Evolutionary conservation across 805 yeast species (phyloP).

Genomic region (Metschnikowia proteae): DNA sequence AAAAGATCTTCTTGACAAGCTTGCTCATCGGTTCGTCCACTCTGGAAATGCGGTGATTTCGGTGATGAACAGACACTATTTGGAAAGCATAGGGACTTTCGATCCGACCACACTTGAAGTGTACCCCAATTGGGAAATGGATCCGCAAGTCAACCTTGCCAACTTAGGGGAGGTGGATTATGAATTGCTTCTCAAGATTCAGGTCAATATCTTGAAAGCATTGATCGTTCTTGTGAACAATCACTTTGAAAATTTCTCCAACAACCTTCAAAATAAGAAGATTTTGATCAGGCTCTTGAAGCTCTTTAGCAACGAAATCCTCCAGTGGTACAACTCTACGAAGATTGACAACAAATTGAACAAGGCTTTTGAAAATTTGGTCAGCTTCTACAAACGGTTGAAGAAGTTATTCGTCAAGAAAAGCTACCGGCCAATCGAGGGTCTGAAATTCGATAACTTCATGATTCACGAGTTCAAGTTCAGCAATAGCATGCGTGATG

Average conservation of each 20-base stretch:
- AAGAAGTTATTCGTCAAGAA: slow-evolving; percentile 69
- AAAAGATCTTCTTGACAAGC: slow-evolving; percentile 35
- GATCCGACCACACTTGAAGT: slow-evolving; percentile 15
- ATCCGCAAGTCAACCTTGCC: slow-evolving; percentile 33
- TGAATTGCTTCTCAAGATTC: slow-evolving; percentile 69
- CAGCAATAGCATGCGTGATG: slow-evolving; percentile 39
- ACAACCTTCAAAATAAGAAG: slow-evolving; percentile 57
- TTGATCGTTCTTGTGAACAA: slow-evolving; percentile 65
- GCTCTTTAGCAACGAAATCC: slow-evolving; percentile 62
- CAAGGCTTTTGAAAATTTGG: slow-evolving; percentile 36
- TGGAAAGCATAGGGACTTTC: slow-evolving; percentile 11
- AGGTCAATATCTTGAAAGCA: slow-evolving; percentile 77
- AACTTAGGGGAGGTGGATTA: slow-evolving; percentile 53
- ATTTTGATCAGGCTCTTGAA: slow-evolving; percentile 62
- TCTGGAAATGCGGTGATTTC: slow-evolving; percentile 45
- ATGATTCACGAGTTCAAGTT: slow-evolving; percentile 40
- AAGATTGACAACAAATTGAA: slow-evolving; percentile 34
- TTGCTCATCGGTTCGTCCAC: slow-evolving; percentile 39
- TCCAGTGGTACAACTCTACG: slow-evolving; percentile 44
- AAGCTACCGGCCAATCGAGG: slow-evolving; percentile 57
- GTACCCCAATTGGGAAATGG: slow-evolving; percentile 61
- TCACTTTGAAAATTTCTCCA: slow-evolving; percentile 72
- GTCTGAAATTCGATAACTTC: slow-evolving; percentile 37
- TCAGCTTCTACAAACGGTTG: slow-evolving; percentile 55
- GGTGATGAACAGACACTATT: slow-evolving; percentile 34